Base-by-base conservation (phyloP, 441 rosid genomes). In the Eruca vesicaria region DNA sequence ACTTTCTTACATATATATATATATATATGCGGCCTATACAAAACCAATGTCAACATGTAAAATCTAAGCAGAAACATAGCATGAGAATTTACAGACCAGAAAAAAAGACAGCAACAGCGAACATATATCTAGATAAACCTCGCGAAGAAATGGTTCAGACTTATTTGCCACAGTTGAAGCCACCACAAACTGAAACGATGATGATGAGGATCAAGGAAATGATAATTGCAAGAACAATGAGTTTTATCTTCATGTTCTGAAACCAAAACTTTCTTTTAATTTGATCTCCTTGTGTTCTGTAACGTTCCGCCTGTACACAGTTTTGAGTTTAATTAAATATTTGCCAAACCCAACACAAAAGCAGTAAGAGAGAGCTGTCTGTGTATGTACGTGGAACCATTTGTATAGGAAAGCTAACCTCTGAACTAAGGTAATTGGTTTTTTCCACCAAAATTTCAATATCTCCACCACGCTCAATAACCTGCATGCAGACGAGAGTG, bases 221-320 rank as follows among this genome's bases (percentile, higher is more conserved):
- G 79, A 90, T 66, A 29, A 90, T 89, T 23, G 82, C 90, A 61
- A 92, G 72, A 32, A 90, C 92, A 56, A 88, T 87, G 68, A 85
- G 81, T 80, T 90, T 89, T 43, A 87, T 81, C 82, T 90, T 92
- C 92, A 86, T 90, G 82, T 89, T 90, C 78, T 89, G 89, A 66
- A 89, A 67, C 96, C 94, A 92, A 96, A 89, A 89, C 79, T 88
- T 90, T 77, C 90, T 84, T 64, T 82, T 73, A 20, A 90, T 84
- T 72, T 83, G 80, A 2, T 90, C 86, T 55, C 89, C 92, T 0
- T 78, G 69, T 29, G 20, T 78, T 45, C 84, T 80, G 28, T 90
- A 92, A 74, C 85, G 88, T 79, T 89, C 91, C 10, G 94, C 94
- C 97, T 91, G 80, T 43, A 1, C 29, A 66, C 4, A 67, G 26